Evolutionary conservation across 495 filamentous ascomycete species (phyloP), one percentile per base, ranked within the genome.

Genomic region (Astrocystis sublimbata): DNA sequence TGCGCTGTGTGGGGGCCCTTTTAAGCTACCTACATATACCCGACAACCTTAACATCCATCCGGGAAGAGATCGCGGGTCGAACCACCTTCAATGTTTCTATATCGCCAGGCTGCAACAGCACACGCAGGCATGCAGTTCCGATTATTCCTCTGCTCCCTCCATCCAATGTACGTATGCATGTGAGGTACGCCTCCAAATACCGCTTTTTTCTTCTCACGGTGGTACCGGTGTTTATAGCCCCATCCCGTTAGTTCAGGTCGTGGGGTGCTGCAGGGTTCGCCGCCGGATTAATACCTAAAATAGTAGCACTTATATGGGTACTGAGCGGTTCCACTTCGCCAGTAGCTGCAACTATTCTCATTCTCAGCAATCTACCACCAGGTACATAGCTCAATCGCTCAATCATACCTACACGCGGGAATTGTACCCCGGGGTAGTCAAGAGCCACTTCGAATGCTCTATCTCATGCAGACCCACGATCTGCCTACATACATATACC

Each of bases 201-300:
- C 53, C 42, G 53, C 53, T 57, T 57, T 28, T 7, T 49, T 31
- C 50, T 30, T 26, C 40, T 23, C 55, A 36, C 6, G 47, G 54
- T n/a, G n/a, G n/a, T n/a, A n/a, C n/a, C n/a, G n/a, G n/a, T 24
- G 47, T 58, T 58, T 28, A 45, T 21, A 35, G 43, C 30, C 56
- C 31, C 47, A 59, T 59, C 56, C 50, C 56, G 56, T 59, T 49
- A 59, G 43, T 42, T 21, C 30, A 52, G 49, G 49, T n/a, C 49
- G 28, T 30, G 49, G 56, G 56, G 45, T 30, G 30, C 30, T 47
- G 10, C n/a, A 43, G 42, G 33, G 36, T 24, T 19, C 46, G 46
- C 46, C 26, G 41, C 24, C 12, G 26, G 15, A 33, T 28, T 58
- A 51, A 38, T 53, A 50, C 59, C 38, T 51, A 60, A 51, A 51